A percentile compares a stretch with the other conserved stretches of the same genome.
These are phyloP conservation scores for Colletotrichum spaethianum DNA, from an alignment of 2,329 filamentous ascomycete genomes.

Conservation along the genomic window DNA sequence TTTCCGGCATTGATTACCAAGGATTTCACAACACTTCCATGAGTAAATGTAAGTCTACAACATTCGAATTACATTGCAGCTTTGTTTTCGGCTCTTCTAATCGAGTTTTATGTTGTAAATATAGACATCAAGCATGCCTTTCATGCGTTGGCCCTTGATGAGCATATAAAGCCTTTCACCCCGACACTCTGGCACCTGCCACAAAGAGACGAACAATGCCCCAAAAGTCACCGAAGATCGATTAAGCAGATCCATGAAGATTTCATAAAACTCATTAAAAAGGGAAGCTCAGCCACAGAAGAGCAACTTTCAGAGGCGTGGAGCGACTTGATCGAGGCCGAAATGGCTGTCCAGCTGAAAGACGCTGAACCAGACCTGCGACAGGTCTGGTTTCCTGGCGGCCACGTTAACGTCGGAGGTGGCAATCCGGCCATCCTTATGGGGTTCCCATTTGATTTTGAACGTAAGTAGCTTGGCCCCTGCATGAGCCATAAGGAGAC, in stretches of 20 bases:
- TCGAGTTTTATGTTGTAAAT: neutral
- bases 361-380: neutral
- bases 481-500: neutral
- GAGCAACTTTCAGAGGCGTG: neutral
- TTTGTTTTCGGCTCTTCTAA: neutral
- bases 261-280: neutral
- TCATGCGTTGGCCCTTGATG: slow-evolving; percentile 28
- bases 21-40: slow-evolving; percentile 20
- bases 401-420: slow-evolving; percentile 31
- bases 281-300: neutral
- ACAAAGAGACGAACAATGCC: neutral
- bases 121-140: slow-evolving; percentile 16
- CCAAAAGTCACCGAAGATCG: neutral
- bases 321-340: neutral
- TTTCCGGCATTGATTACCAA: slow-evolving; percentile 8
- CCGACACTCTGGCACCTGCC: slow-evolving; percentile 21
- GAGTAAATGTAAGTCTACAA: slow-evolving; percentile 16
- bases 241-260: fast-evolving
- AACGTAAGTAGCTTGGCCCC: slow-evolving; percentile 1
- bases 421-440: slow-evolving; percentile 1
- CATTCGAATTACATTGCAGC: fast-evolving
- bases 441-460: slow-evolving; percentile 1
- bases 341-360: neutral
- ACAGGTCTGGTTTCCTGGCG: slow-evolving; percentile 36
- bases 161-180: neutral